phyloP scores from a whole-genome alignment of 2,329 filamentous ascomycete genomes.

The Fusarium nisikadoi region DNA sequence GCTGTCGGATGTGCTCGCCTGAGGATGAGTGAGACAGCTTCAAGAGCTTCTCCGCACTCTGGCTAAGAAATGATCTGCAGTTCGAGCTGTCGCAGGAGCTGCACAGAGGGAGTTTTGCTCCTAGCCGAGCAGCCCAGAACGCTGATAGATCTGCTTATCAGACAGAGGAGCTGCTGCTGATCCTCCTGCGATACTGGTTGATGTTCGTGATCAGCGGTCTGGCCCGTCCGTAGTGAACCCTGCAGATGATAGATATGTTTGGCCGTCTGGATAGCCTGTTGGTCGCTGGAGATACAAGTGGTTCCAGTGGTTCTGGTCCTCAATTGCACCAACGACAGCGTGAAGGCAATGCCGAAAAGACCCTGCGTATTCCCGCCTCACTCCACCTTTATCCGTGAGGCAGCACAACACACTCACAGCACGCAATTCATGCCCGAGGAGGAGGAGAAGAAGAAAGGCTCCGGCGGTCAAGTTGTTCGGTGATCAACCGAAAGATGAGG shows the following conservation, averaged over 20 bases:
- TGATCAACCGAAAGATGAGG: slow-evolving; percentile 17
- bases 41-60: slow-evolving; percentile 33
- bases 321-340: slow-evolving; percentile 9
- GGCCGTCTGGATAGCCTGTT: slow-evolving; percentile 17
- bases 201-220: slow-evolving; percentile 26
- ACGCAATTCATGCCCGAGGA: slow-evolving; percentile 4
- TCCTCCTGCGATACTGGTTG: neutral
- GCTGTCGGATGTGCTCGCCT: slow-evolving; percentile 18
- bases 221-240: slow-evolving; percentile 19
- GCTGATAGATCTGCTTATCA: slow-evolving; percentile 25
- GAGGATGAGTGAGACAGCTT: slow-evolving; percentile 25
- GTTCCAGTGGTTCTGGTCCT: slow-evolving; percentile 9
- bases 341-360: slow-evolving; percentile 13
- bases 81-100: slow-evolving; percentile 21
- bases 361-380: slow-evolving; percentile 28
- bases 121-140: slow-evolving; percentile 18
- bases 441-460: neutral
- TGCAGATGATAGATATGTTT: slow-evolving; percentile 5
- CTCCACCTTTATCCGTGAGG: slow-evolving; percentile 31
- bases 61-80: slow-evolving; percentile 27
- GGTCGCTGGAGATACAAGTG: slow-evolving; percentile 20
- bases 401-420: neutral
- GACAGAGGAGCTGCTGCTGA: slow-evolving; percentile 10
- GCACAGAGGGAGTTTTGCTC: slow-evolving; percentile 11
- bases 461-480: slow-evolving; percentile 29